phyloP scores from a whole-genome alignment of 352 stramenopile genomes.

The Pythium brachiatum region DNA sequence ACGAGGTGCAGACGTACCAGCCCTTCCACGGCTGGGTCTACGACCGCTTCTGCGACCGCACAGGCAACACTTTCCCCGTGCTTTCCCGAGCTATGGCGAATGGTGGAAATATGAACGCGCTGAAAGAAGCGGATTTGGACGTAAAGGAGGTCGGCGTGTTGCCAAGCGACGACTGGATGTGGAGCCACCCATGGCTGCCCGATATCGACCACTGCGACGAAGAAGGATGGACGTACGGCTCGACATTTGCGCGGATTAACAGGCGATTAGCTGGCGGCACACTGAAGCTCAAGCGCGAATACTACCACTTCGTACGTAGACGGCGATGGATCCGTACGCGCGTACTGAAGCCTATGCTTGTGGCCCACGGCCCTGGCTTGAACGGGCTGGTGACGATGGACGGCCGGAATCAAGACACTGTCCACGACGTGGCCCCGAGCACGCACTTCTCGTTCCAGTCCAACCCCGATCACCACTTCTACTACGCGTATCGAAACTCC shows the following conservation, averaged over 20 bases:
- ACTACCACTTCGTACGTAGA: conserved; percentile 77
- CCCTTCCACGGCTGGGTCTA: conserved; percentile 79
- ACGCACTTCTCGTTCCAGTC: not conserved
- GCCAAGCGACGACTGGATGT: conserved; percentile 73
- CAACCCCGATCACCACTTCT: conserved; percentile 34
- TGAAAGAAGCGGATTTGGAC: conserved; percentile 28
- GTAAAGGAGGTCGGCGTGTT: conserved; percentile 63
- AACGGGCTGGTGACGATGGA: not conserved
- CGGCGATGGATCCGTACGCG: conserved; percentile 80
- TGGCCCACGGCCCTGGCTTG: conserved; percentile 9
- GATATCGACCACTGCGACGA: conserved; percentile 78
- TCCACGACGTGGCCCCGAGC: not conserved
- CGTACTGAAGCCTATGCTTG: conserved; percentile 42
- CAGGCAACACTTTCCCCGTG: conserved; percentile 58
- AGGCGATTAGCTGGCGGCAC: conserved; percentile 72
- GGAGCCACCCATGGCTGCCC: conserved; percentile 73
- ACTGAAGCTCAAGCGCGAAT: conserved; percentile 68
- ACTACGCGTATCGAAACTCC: conserved; percentile 66
- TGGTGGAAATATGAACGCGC: conserved; percentile 52
- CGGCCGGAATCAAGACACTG: not conserved
- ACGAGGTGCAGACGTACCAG: conserved; percentile 82
- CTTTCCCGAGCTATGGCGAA: conserved; percentile 51
- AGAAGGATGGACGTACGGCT: conserved; percentile 85
- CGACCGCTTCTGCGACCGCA: conserved; percentile 80
- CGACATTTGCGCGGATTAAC: conserved; percentile 81